Evolutionary conservation across 1,284 basidiomycete genomes (phyloP).

Genomic region (Puccinia horiana): DNA sequence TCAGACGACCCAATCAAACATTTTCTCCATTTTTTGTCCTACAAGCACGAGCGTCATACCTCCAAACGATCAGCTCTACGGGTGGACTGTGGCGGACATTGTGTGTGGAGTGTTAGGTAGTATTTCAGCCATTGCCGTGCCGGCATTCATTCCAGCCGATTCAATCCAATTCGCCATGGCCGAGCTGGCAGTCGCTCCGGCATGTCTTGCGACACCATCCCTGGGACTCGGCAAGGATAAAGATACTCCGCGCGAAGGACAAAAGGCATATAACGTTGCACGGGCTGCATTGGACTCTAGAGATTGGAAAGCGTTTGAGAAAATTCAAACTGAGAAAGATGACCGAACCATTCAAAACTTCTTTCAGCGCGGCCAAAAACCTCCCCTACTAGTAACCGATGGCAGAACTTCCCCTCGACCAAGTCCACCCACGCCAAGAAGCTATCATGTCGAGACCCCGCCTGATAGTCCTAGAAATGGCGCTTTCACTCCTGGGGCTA

Average conservation of each 20-base stretch:
- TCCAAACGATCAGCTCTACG: conserved; percentile 15
- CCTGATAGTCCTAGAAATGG: not conserved
- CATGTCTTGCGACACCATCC: not conserved
- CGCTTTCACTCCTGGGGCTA: not conserved
- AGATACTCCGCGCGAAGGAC: conserved; percentile 3
- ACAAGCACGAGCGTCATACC: conserved; percentile 23
- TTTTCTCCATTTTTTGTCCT: not conserved
- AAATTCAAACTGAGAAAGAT: conserved; percentile 25
- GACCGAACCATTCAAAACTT: not conserved
- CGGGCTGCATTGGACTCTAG: conserved; percentile 2
- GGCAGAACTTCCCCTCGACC: not conserved
- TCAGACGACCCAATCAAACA: not conserved
- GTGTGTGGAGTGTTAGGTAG: conserved; percentile 37
- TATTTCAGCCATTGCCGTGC: conserved; percentile 29
- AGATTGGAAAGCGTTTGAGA: not conserved
- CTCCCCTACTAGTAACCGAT: not conserved
- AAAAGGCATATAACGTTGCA: conserved; percentile 14
- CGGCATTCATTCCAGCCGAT: conserved; percentile 38
- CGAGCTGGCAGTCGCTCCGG: not conserved
- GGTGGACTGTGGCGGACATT: conserved; percentile 29
- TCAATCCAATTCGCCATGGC: conserved; percentile 12
- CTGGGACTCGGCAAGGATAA: conserved; percentile 2
- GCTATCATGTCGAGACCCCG: not conserved
- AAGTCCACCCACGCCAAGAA: not conserved
- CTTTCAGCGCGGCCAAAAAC: not conserved